Conservation (phyloP, 1,139 yeast species). For the Blastobotrys arbuscula region DNA sequence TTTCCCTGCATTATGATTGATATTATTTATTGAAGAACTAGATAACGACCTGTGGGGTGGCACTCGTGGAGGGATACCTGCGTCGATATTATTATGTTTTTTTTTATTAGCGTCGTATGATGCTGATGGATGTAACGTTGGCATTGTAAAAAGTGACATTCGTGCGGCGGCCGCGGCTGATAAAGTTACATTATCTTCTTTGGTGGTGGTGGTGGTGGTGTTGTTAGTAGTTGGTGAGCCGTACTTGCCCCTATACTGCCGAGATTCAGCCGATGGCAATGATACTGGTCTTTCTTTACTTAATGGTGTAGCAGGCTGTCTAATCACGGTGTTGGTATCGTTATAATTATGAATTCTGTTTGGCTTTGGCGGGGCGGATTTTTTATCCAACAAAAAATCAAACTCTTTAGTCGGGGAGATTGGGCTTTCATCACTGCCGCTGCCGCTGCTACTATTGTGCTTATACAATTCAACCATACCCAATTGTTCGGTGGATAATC, state of each 20-base stretch:
- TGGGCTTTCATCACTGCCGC: neutral
- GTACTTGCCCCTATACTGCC: constrained; percentile 3
- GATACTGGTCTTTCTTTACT: neutral
- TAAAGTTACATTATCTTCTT: neutral
- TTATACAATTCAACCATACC: neutral
- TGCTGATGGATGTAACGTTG: constrained; percentile 2
- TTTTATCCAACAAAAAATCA: constrained; percentile 14
- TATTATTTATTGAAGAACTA: constrained; percentile 2
- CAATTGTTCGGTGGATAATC: constrained; percentile 1
- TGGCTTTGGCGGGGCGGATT: constrained; percentile 13
- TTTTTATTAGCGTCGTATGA: neutral
- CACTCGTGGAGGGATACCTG: constrained; percentile 29
- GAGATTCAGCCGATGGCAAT: neutral
- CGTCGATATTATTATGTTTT: constrained; percentile 16
- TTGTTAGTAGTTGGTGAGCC: neutral
- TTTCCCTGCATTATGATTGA: constrained; percentile 2
- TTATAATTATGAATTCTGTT: constrained; percentile 8
- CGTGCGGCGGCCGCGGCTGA: neutral
- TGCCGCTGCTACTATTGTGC: neutral
- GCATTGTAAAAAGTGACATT: neutral
- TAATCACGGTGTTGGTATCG: neutral
- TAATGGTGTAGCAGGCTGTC: neutral
- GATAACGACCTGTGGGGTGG: constrained; percentile 24
- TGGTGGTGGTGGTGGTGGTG: neutral
- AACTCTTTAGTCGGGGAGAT: constrained; percentile 12